Conservation (phyloP, 2,329 filamentous ascomycete genomes). For the Podosphaera leucotricha region DNA sequence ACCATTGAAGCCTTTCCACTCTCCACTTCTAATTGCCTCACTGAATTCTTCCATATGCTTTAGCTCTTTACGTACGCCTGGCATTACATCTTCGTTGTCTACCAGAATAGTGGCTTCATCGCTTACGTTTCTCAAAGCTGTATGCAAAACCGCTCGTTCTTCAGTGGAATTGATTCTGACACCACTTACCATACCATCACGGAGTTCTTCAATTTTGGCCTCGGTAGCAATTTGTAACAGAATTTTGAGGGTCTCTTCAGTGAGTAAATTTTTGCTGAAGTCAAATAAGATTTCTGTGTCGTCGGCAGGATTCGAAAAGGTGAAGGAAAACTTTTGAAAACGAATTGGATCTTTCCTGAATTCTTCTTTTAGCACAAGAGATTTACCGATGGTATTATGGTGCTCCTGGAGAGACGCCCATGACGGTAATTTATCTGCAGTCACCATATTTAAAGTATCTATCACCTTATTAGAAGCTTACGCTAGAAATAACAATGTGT, state of each 20-base stretch:
- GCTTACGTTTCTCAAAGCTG: conserved; percentile 73
- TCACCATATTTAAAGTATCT: conserved; percentile 32
- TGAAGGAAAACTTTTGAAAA: conserved; percentile 75
- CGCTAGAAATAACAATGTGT: not conserved
- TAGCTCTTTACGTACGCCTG: conserved; percentile 73
- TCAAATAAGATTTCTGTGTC: conserved; percentile 82
- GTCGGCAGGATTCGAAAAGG: conserved; percentile 57
- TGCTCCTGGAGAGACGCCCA: conserved; percentile 86
- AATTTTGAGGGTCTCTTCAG: conserved; percentile 70
- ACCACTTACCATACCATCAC: conserved; percentile 91
- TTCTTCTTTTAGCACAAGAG: conserved; percentile 79
- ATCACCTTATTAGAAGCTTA: not conserved
- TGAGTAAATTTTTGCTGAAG: conserved; percentile 97
- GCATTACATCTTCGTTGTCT: conserved; percentile 79
- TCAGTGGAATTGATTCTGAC: conserved; percentile 99
- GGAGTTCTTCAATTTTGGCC: conserved; percentile 74
- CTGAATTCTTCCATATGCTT: conserved; percentile 98
- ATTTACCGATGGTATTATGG: conserved; percentile 64
- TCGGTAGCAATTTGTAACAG: conserved; percentile 80
- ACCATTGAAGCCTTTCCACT: conserved; percentile 93
- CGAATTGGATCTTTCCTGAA: conserved; percentile 74
- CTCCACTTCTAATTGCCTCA: conserved; percentile 75
- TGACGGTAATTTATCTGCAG: conserved; percentile 63
- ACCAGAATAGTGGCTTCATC: conserved; percentile 60
- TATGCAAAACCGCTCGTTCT: conserved; percentile 84